Conservation (phyloP, 441 rosid genomes). For the Gossypium gossypioides region DNA sequence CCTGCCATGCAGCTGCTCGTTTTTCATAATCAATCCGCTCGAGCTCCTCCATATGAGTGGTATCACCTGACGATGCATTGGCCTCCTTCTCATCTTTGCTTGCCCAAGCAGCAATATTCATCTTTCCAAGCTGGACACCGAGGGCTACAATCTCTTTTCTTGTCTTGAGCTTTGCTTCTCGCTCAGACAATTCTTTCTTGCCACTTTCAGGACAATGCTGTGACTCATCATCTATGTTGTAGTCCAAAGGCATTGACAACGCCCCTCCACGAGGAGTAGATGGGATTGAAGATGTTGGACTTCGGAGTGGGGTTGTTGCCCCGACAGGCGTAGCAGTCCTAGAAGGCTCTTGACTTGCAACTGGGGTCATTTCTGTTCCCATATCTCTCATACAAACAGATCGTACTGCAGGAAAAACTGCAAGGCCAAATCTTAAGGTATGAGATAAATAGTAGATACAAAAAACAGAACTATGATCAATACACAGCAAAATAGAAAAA, state of each 20-base stretch:
- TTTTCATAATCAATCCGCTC: constrained; percentile 54
- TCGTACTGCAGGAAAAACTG: constrained; percentile 57
- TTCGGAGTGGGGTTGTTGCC: constrained; percentile 76
- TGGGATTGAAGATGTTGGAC: constrained; percentile 81
- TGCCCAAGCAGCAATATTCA: constrained; percentile 96
- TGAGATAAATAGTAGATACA: not conserved
- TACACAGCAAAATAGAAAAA: too few species aligned
- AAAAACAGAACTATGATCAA: not conserved
- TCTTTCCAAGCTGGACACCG: constrained; percentile 87
- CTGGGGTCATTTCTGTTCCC: constrained; percentile 98
- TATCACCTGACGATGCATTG: constrained; percentile 21
- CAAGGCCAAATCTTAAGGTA: not conserved
- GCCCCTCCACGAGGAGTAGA: constrained; percentile 68
- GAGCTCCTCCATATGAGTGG: constrained; percentile 30
- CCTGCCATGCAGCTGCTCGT: constrained; percentile 89
- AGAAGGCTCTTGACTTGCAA: constrained; percentile 90
- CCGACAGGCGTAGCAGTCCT: constrained; percentile 77
- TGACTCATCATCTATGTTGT: constrained; percentile 28
- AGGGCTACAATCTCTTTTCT: constrained; percentile 82
- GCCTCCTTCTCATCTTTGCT: constrained; percentile 66
- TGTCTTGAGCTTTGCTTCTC: constrained; percentile 73
- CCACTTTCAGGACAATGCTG: constrained; percentile 22
- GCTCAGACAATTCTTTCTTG: constrained; percentile 55
- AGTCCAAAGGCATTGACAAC: constrained; percentile 36
- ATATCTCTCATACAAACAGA: constrained; percentile 94